phyloP scores from a whole-genome alignment of 192 early-diverging fungal species.

The Jimgerdemannia flammicorona region DNA sequence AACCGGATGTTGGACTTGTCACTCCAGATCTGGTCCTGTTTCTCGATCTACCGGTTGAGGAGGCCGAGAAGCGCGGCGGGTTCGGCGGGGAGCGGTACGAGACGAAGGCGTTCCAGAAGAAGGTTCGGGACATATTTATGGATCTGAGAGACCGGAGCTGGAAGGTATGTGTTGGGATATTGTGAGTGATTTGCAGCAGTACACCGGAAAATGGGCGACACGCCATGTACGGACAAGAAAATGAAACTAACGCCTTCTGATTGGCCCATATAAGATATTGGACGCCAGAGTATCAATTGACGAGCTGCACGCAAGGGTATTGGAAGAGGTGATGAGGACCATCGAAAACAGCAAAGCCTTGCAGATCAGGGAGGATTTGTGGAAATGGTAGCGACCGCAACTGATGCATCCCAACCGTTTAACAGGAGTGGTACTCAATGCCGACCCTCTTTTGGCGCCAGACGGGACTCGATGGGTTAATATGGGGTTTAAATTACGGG shows the following conservation, averaged over 20 bases:
- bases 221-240: slow-evolving; percentile 5
- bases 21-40: slow-evolving; percentile 88
- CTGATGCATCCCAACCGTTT: no score
- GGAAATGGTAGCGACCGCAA: neutral
- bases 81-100: slow-evolving; percentile 95
- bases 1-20: slow-evolving; percentile 79
- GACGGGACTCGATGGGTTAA: no score
- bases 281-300: neutral
- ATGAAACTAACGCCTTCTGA: neutral
- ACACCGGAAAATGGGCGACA: no score
- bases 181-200: no score
- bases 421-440: no score
- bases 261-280: neutral
- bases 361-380: neutral
- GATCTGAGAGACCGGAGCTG: slow-evolving; percentile 46
- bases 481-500: no score
- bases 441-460: no score
- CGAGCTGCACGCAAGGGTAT: neutral
- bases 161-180: slow-evolving; percentile 32
- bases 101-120: slow-evolving; percentile 75
- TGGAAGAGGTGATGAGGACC: neutral
- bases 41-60: slow-evolving; percentile 74
- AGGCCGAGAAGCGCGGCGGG: slow-evolving; percentile 74
- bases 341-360: neutral
- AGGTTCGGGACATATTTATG: slow-evolving; percentile 68